Evolutionary conservation across 2,329 filamentous ascomycete genomes (phyloP).

Genomic region (Trichophyton verrucosum): DNA sequence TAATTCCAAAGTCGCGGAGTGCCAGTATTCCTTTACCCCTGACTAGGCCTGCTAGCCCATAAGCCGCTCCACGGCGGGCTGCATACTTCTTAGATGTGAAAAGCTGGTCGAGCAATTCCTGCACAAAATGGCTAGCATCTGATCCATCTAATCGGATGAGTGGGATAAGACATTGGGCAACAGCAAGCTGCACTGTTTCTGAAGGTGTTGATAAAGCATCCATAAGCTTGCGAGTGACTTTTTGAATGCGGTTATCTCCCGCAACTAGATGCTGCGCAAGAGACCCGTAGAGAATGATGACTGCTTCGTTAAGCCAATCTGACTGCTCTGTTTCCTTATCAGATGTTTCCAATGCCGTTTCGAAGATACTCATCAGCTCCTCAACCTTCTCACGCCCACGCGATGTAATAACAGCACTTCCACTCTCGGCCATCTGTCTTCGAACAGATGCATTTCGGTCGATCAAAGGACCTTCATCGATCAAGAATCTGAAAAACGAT

Average conservation of each 20-base stretch:
- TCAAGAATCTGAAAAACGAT: slow-evolving; percentile 70
- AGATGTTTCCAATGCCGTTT: slow-evolving; percentile 71
- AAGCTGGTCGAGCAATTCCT: slow-evolving; percentile 69
- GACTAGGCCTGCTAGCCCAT: slow-evolving; percentile 83
- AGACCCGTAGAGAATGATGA: slow-evolving; percentile 94
- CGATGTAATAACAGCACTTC: slow-evolving; percentile 64
- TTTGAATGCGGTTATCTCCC: slow-evolving; percentile 77
- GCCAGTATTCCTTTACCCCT: slow-evolving; percentile 74
- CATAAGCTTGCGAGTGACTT: slow-evolving; percentile 75
- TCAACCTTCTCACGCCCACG: slow-evolving; percentile 77
- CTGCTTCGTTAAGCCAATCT: slow-evolving; percentile 89
- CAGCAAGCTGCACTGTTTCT: slow-evolving; percentile 91
- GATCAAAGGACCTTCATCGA: slow-evolving; percentile 74
- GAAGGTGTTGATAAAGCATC: slow-evolving; percentile 86
- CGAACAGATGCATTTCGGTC: slow-evolving; percentile 68
- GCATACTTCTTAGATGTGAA: slow-evolving; percentile 83
- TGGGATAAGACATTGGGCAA: slow-evolving; percentile 85
- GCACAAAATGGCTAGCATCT: slow-evolving; percentile 66
- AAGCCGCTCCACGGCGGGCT: slow-evolving; percentile 82
- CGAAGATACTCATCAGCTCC: slow-evolving; percentile 82
- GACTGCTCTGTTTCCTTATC: slow-evolving; percentile 69
- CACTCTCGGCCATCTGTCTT: slow-evolving; percentile 82
- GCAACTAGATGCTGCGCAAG: slow-evolving; percentile 73
- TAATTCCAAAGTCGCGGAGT: slow-evolving; percentile 72
- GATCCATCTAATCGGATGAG: slow-evolving; percentile 71